A percentile compares a stretch with the other conserved stretches of the same genome.
These are phyloP conservation scores for Boletellus ananiceps DNA, from an alignment of 768 basidiomycete genomes.

Conservation along the genomic window DNA sequence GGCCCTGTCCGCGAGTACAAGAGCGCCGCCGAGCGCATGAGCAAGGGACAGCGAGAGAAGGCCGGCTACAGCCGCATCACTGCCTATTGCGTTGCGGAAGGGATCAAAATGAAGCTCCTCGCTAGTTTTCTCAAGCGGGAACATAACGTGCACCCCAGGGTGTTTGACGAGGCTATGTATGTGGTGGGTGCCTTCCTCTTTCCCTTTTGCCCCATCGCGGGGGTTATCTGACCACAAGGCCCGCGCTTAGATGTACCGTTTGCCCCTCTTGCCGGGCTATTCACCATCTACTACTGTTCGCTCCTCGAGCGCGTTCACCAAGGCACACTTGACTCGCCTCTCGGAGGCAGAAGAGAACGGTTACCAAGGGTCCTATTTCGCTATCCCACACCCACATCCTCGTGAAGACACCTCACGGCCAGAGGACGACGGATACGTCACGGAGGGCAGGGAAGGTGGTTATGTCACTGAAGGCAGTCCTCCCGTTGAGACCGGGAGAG, in stretches of 20 bases:
- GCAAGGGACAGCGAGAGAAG: slow-evolving; percentile 74
- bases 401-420: slow-evolving; percentile 15
- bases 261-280: slow-evolving; percentile 89
- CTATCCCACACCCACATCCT: slow-evolving; percentile 17
- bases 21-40: slow-evolving; percentile 85
- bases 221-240: not conserved
- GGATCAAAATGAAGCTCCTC: slow-evolving; percentile 78
- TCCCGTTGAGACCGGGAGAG: slow-evolving; percentile 4
- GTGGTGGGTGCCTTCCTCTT: slow-evolving; percentile 51
- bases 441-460: slow-evolving; percentile 43
- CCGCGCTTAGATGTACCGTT: slow-evolving; percentile 71
- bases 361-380: slow-evolving; percentile 84
- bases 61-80: slow-evolving; percentile 81
- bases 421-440: slow-evolving; percentile 22
- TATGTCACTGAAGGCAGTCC: slow-evolving; percentile 48
- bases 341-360: slow-evolving; percentile 89
- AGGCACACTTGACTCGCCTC: slow-evolving; percentile 61
- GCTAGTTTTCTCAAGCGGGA: slow-evolving; percentile 87
- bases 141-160: slow-evolving; percentile 81
- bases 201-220: not conserved
- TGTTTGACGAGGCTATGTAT: slow-evolving; percentile 93
- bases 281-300: slow-evolving; percentile 79
- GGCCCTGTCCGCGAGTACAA: slow-evolving; percentile 69
- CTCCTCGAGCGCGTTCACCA: slow-evolving; percentile 64
- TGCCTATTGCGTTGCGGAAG: slow-evolving; percentile 85